These are phyloP conservation scores for Colletotrichum sp. DNA, from an alignment of 2,329 filamentous ascomycete genomes.

Conservation along the genomic window DNA sequence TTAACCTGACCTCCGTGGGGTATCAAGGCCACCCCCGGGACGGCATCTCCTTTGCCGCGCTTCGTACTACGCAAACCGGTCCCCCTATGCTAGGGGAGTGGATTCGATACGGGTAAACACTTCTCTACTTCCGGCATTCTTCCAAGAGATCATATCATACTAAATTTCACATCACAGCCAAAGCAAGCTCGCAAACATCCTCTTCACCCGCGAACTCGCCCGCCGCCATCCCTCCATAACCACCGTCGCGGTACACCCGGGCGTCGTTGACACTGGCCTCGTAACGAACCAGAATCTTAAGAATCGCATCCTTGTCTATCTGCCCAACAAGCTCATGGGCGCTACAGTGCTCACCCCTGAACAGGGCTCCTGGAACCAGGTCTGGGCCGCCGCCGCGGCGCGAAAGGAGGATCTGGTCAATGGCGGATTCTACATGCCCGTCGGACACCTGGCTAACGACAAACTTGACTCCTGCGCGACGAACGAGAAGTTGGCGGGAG, in stretches of 20 bases:
- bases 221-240: constrained; percentile 30
- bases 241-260: constrained; percentile 31
- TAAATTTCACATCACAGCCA: constrained; percentile 15
- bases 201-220: constrained; percentile 34
- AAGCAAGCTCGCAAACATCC: constrained; percentile 37
- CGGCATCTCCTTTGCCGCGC: constrained; percentile 3
- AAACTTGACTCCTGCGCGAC: constrained; percentile 23
- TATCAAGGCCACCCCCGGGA: constrained; percentile 16
- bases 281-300: constrained; percentile 27
- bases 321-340: constrained; percentile 22
- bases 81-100: constrained; percentile 26
- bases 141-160: background rate
- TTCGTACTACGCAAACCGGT: background rate
- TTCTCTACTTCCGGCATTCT: too few relatives aligned
- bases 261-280: constrained; percentile 31
- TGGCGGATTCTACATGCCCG: constrained; percentile 32
- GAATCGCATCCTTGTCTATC: constrained; percentile 28
- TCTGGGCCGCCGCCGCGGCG: constrained; percentile 34
- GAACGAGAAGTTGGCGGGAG: constrained; percentile 33
- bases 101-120: constrained; percentile 24
- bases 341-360: constrained; percentile 27
- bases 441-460: constrained; percentile 26
- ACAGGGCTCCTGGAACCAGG: constrained; percentile 33
- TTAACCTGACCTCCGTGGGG: constrained; percentile 20
- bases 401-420: constrained; percentile 21